phyloP scores from a whole-genome alignment of 83 land plant genomes.

The Diphasiastrum complanatum region DNA sequence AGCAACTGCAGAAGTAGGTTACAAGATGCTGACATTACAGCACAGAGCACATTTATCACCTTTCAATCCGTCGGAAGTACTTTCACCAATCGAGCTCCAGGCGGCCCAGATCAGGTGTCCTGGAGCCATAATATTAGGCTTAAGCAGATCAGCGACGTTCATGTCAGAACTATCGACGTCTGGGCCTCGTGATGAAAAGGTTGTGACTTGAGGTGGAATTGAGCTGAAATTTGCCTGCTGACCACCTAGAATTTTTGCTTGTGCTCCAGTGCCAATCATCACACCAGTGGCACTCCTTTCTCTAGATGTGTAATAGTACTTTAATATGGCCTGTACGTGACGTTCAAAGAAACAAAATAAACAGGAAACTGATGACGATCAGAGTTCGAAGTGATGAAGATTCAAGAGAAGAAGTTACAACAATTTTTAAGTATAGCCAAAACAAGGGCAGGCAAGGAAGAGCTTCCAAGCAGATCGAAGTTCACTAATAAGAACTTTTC shows the following conservation, averaged over 20 bases:
- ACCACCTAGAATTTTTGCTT: constrained; percentile 1
- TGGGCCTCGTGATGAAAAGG: constrained; percentile 12
- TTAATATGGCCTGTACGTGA: background rate
- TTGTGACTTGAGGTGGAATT: constrained; percentile 1
- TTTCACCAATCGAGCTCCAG: constrained; percentile 6
- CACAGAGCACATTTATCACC: no score
- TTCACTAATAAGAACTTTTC: no score
- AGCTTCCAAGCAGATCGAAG: no score
- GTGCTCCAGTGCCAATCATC: background rate
- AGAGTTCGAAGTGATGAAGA: no score
- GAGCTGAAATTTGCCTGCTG: background rate
- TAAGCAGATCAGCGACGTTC: constrained; percentile 9
- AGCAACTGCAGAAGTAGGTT: no score
- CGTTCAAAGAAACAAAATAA: background rate
- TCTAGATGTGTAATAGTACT: constrained; percentile 6
- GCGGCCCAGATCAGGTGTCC: constrained; percentile 12
- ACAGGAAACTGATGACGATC: background rate
- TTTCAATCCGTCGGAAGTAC: no score
- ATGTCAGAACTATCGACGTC: constrained; percentile 4
- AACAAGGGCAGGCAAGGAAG: no score
- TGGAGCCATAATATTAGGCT: constrained; percentile 11
- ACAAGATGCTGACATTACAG: no score
- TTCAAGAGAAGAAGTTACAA: no score
- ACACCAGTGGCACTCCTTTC: background rate
- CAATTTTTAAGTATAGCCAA: no score